phyloP scores from a whole-genome alignment of 202 grass and related monocot species.

The Hordeum pubiflorum region DNA sequence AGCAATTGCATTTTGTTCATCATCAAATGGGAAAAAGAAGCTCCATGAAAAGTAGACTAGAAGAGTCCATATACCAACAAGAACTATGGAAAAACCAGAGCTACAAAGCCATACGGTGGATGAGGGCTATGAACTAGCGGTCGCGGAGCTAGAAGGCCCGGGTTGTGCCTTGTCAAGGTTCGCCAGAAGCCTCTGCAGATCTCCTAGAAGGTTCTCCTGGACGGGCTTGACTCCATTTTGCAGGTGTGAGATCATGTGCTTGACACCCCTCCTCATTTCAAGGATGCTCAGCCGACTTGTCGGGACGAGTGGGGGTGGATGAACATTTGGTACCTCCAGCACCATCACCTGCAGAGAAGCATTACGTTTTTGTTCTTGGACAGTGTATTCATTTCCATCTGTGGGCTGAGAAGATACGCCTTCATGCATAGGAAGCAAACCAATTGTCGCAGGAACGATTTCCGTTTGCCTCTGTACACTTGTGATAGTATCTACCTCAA shows the following conservation, averaged over 20 bases:
- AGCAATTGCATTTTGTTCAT: too few relatives aligned
- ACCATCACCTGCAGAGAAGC: slow-evolving; percentile 28
- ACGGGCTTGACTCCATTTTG: not conserved
- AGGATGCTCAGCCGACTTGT: not conserved
- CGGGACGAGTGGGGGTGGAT: too few relatives aligned
- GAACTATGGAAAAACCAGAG: too few relatives aligned
- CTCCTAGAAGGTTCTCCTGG: not conserved
- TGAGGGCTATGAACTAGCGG: too few relatives aligned
- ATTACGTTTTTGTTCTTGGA: slow-evolving; percentile 25
- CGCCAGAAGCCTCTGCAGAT: not conserved
- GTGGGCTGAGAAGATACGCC: not conserved
- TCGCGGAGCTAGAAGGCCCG: too few relatives aligned
- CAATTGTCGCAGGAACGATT: not conserved
- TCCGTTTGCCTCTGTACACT: not conserved
- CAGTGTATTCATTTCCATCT: slow-evolving; percentile 15
- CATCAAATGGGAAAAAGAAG: too few relatives aligned
- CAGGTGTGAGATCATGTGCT: not conserved
- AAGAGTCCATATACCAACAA: too few relatives aligned
- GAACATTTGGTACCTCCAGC: not conserved
- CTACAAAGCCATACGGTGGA: too few relatives aligned
- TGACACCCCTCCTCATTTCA: not conserved
- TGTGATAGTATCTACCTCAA: not conserved
- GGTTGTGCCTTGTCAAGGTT: not conserved
- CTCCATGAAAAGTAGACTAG: too few relatives aligned
- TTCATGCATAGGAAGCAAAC: not conserved